These are phyloP conservation scores for Globisporangium perplexum DNA, from an alignment of 352 stramenopile genomes.

Conservation along the genomic window DNA sequence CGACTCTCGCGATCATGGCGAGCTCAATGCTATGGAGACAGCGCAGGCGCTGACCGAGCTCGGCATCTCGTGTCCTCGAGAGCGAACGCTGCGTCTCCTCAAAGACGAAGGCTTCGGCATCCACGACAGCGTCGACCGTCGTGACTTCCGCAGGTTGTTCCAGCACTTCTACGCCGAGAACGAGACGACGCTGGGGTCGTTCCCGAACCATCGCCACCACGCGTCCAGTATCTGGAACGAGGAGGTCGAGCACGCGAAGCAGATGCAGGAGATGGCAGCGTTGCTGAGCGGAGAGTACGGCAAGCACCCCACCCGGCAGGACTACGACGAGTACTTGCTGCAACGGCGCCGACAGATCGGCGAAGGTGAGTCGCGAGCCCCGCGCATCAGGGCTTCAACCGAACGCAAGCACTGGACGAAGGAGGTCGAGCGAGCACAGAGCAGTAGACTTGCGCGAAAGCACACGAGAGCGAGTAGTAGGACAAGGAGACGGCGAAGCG, in stretches of 20 bases:
- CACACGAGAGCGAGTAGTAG: too few relatives aligned
- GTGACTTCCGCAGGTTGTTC: conserved; percentile 32
- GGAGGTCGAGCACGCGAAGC: conserved; percentile 8
- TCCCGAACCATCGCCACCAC: conserved; percentile 1
- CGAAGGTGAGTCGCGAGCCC: not conserved
- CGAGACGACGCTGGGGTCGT: conserved; percentile 1
- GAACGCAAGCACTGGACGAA: conserved; percentile 4
- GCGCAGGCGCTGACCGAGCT: conserved; percentile 71
- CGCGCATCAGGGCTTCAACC: not conserved
- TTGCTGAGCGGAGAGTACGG: conserved; percentile 21
- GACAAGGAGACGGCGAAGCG: not conserved
- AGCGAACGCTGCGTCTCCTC: conserved; percentile 57
- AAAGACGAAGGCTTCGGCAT: conserved; percentile 38
- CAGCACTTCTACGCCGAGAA: conserved; percentile 31
- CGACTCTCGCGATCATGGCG: conserved; percentile 7
- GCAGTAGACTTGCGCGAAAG: not conserved
- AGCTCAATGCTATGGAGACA: conserved; percentile 41
- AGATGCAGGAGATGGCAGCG: conserved; percentile 12
- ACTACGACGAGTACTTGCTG: conserved; percentile 48
- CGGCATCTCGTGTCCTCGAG: conserved; percentile 44
- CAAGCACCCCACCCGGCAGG: conserved; percentile 24
- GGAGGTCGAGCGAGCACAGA: conserved; percentile 9
- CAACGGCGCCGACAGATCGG: conserved; percentile 7
- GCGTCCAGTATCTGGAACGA: conserved; percentile 5
- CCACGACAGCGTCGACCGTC: conserved; percentile 24